Conservation (phyloP, 2,329 filamentous ascomycete species). For the Capronia coronata region DNA sequence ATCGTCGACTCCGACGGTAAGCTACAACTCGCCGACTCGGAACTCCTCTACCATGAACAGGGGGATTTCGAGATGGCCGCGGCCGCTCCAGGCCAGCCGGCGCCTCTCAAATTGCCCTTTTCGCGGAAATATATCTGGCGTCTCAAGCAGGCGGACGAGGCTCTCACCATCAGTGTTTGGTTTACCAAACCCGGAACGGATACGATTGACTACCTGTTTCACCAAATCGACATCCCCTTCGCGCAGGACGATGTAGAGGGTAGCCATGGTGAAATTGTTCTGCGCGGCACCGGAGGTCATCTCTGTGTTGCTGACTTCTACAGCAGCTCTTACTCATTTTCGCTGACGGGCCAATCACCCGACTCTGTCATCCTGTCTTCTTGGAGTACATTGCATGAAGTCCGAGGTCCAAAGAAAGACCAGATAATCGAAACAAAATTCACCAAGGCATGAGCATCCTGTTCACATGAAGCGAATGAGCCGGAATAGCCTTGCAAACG, state of each 20-base stretch:
- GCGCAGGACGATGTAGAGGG: slow-evolving; percentile 21
- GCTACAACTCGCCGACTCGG: slow-evolving; percentile 27
- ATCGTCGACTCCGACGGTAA: slow-evolving; percentile 25
- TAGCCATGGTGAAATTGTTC: slow-evolving; percentile 21
- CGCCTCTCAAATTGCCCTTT: slow-evolving; percentile 24
- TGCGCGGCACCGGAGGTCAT: slow-evolving; percentile 39
- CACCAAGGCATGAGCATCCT: slow-evolving; percentile 16
- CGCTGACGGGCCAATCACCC: slow-evolving; percentile 31
- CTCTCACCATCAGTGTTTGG: slow-evolving; percentile 37
- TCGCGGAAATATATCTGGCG: slow-evolving; percentile 43
- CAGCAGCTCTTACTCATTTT: slow-evolving; percentile 41
- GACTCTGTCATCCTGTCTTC: slow-evolving; percentile 16
- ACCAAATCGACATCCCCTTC: slow-evolving; percentile 33
- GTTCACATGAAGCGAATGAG: no score
- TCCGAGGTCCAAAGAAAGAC: slow-evolving; percentile 41
- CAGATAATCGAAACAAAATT: slow-evolving; percentile 42
- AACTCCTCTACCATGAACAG: slow-evolving; percentile 40
- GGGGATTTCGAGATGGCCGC: slow-evolving; percentile 35
- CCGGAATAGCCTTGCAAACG: no score
- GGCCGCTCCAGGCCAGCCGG: slow-evolving; percentile 28
- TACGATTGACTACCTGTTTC: slow-evolving; percentile 41
- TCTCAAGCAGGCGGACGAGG: slow-evolving; percentile 25
- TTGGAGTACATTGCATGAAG: slow-evolving; percentile 42
- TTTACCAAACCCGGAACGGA: slow-evolving; percentile 38
- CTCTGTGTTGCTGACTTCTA: slow-evolving; percentile 45